Evolutionary conservation across 805 yeast genomes (phyloP).

Genomic region (Nakazawaea laoshanensis): DNA sequence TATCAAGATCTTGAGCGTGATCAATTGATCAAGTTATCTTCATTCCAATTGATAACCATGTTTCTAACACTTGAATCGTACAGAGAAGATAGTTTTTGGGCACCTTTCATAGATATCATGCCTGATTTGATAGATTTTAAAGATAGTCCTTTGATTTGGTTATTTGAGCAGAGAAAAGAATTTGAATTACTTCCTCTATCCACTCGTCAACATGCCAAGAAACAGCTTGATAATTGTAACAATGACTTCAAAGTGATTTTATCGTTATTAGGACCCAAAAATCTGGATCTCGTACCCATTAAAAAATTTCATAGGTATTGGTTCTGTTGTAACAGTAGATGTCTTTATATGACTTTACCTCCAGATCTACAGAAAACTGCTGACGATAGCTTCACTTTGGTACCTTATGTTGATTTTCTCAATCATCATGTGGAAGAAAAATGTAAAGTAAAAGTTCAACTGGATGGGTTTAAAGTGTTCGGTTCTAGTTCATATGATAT

Average conservation of each 20-base stretch:
- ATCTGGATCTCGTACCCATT: conserved; percentile 12
- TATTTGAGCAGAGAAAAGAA: conserved; percentile 20
- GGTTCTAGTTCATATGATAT: conserved; percentile 23
- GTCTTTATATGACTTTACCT: conserved; percentile 69
- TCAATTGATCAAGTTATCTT: conserved; percentile 34
- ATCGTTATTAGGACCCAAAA: conserved; percentile 13
- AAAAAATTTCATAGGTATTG: conserved; percentile 28
- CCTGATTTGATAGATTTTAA: conserved; percentile 49
- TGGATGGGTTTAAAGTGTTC: conserved; percentile 45
- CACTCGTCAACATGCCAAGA: conserved; percentile 27
- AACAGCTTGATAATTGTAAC: conserved; percentile 33
- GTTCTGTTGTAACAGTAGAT: conserved; percentile 87
- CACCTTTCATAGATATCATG: conserved; percentile 55
- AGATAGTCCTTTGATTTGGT: conserved; percentile 61
- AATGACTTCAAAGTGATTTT: conserved; percentile 34
- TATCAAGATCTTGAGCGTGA: conserved; percentile 24
- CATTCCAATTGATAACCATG: conserved; percentile 52
- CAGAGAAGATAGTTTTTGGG: conserved; percentile 50
- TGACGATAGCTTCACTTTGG: conserved; percentile 76
- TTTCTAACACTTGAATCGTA: conserved; percentile 37
- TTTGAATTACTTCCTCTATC: conserved; percentile 35
- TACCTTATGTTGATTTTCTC: conserved; percentile 83
- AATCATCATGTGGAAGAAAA: conserved; percentile 58
- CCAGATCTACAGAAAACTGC: conserved; percentile 29
- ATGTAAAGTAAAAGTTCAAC: conserved; percentile 37